Evolutionary conservation across 768 basidiomycete genomes (phyloP).

Genomic region (Suillus discolor): DNA sequence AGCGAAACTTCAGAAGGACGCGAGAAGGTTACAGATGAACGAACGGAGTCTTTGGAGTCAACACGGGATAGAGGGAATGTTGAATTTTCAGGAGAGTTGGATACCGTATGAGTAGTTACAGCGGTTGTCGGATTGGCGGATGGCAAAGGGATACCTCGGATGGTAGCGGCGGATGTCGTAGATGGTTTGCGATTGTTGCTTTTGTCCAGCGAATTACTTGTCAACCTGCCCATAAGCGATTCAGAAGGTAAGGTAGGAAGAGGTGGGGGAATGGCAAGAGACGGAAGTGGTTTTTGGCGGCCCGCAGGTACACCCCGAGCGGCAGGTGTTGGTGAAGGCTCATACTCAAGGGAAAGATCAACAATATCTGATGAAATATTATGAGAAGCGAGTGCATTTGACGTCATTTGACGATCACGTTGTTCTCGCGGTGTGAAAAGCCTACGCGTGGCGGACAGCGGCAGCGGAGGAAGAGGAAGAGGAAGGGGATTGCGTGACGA

Average conservation of each 20-base stretch:
- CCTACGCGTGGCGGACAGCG: conserved; percentile 46
- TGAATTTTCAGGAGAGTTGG: conserved; percentile 42
- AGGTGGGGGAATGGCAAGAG: conserved; percentile 58
- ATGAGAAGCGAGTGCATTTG: conserved; percentile 18
- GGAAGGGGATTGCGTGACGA: conserved; percentile 24
- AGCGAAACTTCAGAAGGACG: conserved; percentile 59
- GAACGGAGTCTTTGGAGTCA: conserved; percentile 48
- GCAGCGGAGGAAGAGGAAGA: conserved; percentile 21
- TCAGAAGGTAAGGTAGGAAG: conserved; percentile 65
- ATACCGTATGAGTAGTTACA: conserved; percentile 65
- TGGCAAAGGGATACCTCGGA: conserved; percentile 49
- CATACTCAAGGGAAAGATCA: conserved; percentile 37
- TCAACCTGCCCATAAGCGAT: conserved; percentile 35
- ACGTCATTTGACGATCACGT: conserved; percentile 41
- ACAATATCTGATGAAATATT: conserved; percentile 27
- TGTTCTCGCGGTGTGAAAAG: conserved; percentile 62
- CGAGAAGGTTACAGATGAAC: conserved; percentile 64
- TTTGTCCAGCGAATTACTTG: conserved; percentile 24
- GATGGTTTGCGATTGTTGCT: conserved; percentile 45
- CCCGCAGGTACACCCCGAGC: conserved; percentile 38
- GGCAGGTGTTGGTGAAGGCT: conserved; percentile 50
- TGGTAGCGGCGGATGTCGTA: conserved; percentile 44
- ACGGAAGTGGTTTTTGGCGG: conserved; percentile 48
- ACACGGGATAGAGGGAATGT: conserved; percentile 40
- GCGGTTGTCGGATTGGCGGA: conserved; percentile 68